Conservation (phyloP, 2,329 filamentous ascomycete genomes). For the Fusarium sp. region DNA sequence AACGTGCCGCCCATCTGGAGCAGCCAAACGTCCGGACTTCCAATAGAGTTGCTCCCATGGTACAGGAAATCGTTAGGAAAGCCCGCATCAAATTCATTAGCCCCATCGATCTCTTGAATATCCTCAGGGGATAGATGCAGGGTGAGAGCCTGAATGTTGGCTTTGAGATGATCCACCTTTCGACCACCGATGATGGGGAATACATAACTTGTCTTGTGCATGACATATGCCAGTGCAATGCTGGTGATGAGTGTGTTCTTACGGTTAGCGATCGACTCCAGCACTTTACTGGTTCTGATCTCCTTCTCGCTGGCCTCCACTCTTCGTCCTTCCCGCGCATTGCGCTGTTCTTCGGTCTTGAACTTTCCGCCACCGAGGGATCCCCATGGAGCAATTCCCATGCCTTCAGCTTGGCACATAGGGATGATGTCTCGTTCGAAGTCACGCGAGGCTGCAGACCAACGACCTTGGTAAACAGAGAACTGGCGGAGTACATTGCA, state of each 20-base stretch:
- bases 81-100: conserved; percentile 71
- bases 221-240: conserved; percentile 77
- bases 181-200: conserved; percentile 79
- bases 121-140: conserved; percentile 71
- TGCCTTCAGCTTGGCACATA: conserved; percentile 57
- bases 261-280: conserved; percentile 62
- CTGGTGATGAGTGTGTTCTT: conserved; percentile 59
- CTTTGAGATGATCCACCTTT: conserved; percentile 75
- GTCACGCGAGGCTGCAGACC: conserved; percentile 55
- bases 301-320: conserved; percentile 63
- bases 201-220: conserved; percentile 77
- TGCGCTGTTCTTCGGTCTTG: conserved; percentile 54
- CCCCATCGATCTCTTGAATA: conserved; percentile 73
- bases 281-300: conserved; percentile 57
- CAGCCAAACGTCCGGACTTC: conserved; percentile 58
- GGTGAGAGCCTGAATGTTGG: conserved; percentile 75
- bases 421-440: conserved; percentile 59
- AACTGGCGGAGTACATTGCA: conserved; percentile 78
- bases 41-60: conserved; percentile 51
- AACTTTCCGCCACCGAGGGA: conserved; percentile 63
- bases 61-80: conserved; percentile 74
- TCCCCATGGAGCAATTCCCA: conserved; percentile 71
- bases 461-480: conserved; percentile 60
- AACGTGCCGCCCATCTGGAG: conserved; percentile 60
- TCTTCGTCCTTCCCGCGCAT: conserved; percentile 52